Percentiles rank a stretch among this genome's conserved stretches.
Evolutionary conservation across 2,329 filamentous ascomycete genomes (phyloP).

Genomic region (Fusarium lateritium): DNA sequence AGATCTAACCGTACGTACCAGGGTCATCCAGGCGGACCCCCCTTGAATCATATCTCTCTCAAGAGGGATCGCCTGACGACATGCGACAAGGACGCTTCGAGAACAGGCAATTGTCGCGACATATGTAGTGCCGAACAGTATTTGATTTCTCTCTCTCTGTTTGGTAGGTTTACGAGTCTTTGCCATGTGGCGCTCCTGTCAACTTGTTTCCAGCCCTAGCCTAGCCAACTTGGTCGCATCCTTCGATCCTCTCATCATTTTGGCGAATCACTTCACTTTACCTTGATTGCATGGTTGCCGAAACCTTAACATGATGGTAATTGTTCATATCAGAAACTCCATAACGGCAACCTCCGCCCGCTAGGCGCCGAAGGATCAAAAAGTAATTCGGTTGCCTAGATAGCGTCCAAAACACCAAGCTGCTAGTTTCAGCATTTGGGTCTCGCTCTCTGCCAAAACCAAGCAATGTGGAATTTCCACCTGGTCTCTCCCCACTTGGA

Average conservation of each 20-base stretch:
- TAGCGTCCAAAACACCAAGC: constrained; percentile 3
- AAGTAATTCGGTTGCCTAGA: constrained; percentile 24
- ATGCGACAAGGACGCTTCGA: constrained; percentile 15
- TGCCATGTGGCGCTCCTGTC: constrained; percentile 29
- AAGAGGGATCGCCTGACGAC: constrained; percentile 37
- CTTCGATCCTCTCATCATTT: constrained; percentile 25
- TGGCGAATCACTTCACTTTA: constrained; percentile 11
- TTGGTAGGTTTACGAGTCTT: constrained; percentile 28
- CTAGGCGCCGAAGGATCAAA: constrained; percentile 2
- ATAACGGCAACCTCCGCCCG: constrained; percentile 1
- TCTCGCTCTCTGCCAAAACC: constrained; percentile 9
- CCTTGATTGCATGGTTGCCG: neutral
- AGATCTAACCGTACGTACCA: constrained; percentile 26
- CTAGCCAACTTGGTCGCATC: constrained; percentile 29
- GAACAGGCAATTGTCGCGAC: constrained; percentile 26
- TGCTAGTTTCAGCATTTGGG: constrained; percentile 21
- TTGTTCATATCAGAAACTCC: neutral
- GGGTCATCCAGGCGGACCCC: constrained; percentile 27
- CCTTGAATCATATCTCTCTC: constrained; percentile 34
- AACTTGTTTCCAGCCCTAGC: constrained; percentile 33
- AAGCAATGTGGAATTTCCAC: constrained; percentile 1
- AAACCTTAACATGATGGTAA: neutral
- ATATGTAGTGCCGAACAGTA: neutral
- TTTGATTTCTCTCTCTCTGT: constrained; percentile 12
- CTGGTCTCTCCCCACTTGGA: constrained; percentile 21